These are phyloP conservation scores for Aureobasidium sp. DNA, from an alignment of 2,329 filamentous ascomycete genomes.

Conservation along the genomic window DNA sequence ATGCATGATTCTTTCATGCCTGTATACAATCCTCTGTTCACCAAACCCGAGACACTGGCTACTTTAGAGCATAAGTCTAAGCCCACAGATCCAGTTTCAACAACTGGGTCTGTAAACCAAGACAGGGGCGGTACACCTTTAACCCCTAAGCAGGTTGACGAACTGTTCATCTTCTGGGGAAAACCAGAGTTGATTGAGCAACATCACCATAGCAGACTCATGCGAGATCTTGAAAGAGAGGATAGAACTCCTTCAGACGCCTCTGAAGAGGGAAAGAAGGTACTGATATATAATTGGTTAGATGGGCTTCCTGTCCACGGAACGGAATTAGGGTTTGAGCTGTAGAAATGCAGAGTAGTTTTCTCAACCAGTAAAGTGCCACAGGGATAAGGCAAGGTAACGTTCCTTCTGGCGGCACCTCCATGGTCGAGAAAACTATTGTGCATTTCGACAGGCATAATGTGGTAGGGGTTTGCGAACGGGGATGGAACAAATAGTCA, in stretches of 20 bases:
- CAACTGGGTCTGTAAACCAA: neutral
- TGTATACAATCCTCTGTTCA: too few relatives aligned
- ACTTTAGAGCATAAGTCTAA: neutral
- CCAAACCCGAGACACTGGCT: neutral
- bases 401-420: neutral
- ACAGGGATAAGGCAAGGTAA: neutral
- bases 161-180: neutral
- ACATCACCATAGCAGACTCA: neutral
- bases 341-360: neutral
- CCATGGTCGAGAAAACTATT: neutral
- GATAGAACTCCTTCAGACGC: neutral
- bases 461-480: neutral
- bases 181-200: too few relatives aligned
- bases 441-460: neutral
- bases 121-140: neutral
- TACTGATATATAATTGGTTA: neutral
- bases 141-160: neutral
- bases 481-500: neutral
- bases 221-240: neutral
- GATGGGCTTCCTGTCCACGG: neutral
- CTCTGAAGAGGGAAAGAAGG: neutral
- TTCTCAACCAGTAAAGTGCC: neutral
- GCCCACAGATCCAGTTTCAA: neutral
- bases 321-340: accelerated
- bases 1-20: too few relatives aligned